Evolutionary conservation across 2,329 filamentous ascomycete genomes (phyloP).

Genomic region (Fusarium lyarnte): DNA sequence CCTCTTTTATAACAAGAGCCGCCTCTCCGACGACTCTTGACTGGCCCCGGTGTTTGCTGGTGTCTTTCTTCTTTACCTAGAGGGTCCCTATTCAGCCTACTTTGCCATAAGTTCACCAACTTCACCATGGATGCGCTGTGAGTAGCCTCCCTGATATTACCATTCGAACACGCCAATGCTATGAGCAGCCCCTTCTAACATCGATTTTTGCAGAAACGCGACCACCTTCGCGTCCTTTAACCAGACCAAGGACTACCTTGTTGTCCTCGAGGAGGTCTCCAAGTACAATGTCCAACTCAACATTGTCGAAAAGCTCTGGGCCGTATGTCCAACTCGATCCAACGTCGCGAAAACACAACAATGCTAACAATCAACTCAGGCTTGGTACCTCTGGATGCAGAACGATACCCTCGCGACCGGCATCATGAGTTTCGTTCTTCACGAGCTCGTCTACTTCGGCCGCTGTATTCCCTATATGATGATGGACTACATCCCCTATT

Average conservation of each 20-base stretch:
- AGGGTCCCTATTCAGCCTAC: constrained; percentile 10
- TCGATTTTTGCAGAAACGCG: constrained; percentile 55
- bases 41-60: constrained; percentile 33
- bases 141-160: constrained; percentile 33
- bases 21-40: constrained; percentile 35
- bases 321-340: constrained; percentile 60
- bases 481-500: constrained; percentile 85
- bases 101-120: constrained; percentile 12
- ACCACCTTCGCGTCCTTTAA: constrained; percentile 61
- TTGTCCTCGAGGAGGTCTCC: constrained; percentile 70
- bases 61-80: constrained; percentile 12
- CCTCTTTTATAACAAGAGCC: constrained; percentile 25
- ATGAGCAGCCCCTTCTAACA: constrained; percentile 30
- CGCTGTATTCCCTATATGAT: constrained; percentile 91
- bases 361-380: constrained; percentile 52
- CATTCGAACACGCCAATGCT: constrained; percentile 16
- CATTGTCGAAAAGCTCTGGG: constrained; percentile 88
- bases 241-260: constrained; percentile 62
- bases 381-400: constrained; percentile 98
- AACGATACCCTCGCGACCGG: constrained; percentile 97
- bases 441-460: constrained; percentile 95
- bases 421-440: constrained; percentile 96
- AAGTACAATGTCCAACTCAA: constrained; percentile 88
- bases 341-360: constrained; percentile 9
- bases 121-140: constrained; percentile 41